Base-by-base conservation (phyloP, 2,329 filamentous ascomycete species). In the Monascus ruber region DNA sequence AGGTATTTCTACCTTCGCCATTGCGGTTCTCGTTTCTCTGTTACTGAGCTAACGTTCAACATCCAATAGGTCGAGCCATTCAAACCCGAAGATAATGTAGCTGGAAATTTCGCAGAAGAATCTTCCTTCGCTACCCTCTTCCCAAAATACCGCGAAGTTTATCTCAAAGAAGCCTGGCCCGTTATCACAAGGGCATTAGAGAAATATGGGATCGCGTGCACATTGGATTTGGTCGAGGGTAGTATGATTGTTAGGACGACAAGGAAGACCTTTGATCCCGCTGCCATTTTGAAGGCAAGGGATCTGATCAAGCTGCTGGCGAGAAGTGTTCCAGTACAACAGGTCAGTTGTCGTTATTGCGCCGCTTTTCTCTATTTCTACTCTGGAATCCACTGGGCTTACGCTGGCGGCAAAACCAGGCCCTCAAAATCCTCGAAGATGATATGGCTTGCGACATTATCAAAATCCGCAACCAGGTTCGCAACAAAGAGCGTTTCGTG, bases 171-270 rank as follows among this genome's bases (percentile, higher is more conserved):
- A 59, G 82, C 83, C 52, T 98, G 91, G 91, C 86, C 89, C 3
- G 74, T 93, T 34, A 78, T 98, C 42, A 96, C 87, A 26, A 81
- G 83, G 54, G 74, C 85, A 1, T 78, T 98, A 43, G 85, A 94
- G 55, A 93, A 91, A 64, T 71, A 76, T 41, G 87, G 88, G 48
- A 86, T 98, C 35, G 85, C 84, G 33, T 95, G 89, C 59, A 88
- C 84, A 6, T 77, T 98, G 25, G 89, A 98, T 69, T 72, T 98
- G 60, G 83, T 96, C 4, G 88, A 96, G 62, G 91, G 91, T 57
- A 86, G 80, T 59, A 96, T 96, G 89, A 88, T 84, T 0, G 89
- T 96, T 48, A 93, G 89, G 66, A 96, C 91, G 24, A 96, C 89
- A 5, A 73, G 83, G 53, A 88, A 88, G 62, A 94, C 87, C 3